Base-by-base conservation (phyloP, 192 early-diverging fungal species). In the Umbelopsis sp. region DNA sequence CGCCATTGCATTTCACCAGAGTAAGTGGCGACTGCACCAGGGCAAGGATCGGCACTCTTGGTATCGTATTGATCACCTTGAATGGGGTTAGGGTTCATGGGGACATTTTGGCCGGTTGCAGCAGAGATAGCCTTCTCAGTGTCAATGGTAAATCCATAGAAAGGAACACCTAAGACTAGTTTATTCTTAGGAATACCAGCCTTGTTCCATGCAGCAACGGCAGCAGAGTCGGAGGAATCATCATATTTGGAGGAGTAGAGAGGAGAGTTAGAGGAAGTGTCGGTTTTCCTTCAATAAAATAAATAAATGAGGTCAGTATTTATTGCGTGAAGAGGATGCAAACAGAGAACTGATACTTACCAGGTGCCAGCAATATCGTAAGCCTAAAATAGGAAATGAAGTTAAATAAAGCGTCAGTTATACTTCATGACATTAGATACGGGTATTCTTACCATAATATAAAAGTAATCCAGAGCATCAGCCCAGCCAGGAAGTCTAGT, bases 121-220 rank as follows among this genome's bases (percentile, higher is more conserved):
- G 56, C 56, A 62, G 56, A n/a, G 16, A 62, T 62, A 12, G 56
- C 29, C 17, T 32, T 32, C 56, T 49, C 25, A 7, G 71, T 72
- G 38, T 67, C 25, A 8, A 71, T 68, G 22, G 68, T 68, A 36
- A 68, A 74, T 17, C 75, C 83, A 65, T 85, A 85, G 69, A 82
- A 85, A 2, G 79, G 74, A n/a, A 85, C 45, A 4, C 83, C 83
- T 0, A 81, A 43, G 34, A 76, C 71, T 21, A 85, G 20, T 24
- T 74, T 52, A 21, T 53, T 34, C 3, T 29, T n/a, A 22, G 80
- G 74, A 24, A 84, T 72, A 17, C 81, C 82, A 9, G 82, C 80
- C 14, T 71, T 34, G 20, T 62, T 52, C 72, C 77, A 78, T 21
- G 36, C 47, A 5, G 38, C 50, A 34, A 81, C 41, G 16, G 74